Percentiles rank a stretch among this genome's conserved stretches.
phyloP scores from a whole-genome alignment of 108 stramenopile genomes.

The Cyclotella choctawhatcheeana region DNA sequence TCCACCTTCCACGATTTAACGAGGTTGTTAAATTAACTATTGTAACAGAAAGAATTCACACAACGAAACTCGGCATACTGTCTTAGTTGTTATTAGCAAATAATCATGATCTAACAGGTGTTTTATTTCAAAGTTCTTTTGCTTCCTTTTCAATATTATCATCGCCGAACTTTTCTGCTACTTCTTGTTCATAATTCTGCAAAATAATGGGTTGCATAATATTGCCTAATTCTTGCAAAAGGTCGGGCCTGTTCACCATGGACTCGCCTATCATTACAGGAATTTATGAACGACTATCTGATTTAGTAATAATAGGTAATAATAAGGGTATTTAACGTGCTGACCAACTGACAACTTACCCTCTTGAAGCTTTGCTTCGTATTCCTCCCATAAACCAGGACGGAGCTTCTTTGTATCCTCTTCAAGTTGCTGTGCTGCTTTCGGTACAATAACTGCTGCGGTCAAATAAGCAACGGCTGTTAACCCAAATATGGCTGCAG shows the following conservation, averaged over 20 bases:
- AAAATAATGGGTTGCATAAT: conserved; percentile 43
- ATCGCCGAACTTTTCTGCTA: conserved; percentile 12
- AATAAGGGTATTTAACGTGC: no score
- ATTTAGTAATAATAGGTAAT: no score
- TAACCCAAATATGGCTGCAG: conserved; percentile 38
- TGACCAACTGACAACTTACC: no score
- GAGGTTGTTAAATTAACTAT: no score
- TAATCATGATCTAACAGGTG: no score
- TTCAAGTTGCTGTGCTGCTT: conserved; percentile 44
- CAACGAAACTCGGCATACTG: no score
- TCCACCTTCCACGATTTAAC: not conserved
- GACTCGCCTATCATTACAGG: no score
- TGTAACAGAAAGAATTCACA: no score
- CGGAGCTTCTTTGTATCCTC: conserved; percentile 37
- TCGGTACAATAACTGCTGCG: conserved; percentile 40
- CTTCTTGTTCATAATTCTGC: conserved; percentile 37
- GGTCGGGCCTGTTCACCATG: conserved; percentile 40
- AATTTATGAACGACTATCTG: no score
- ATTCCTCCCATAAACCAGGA: conserved; percentile 43
- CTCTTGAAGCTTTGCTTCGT: conserved; percentile 40
- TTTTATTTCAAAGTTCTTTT: no score
- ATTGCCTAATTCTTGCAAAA: conserved; percentile 45
- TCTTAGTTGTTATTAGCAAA: not conserved
- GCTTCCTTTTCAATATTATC: conserved; percentile 1
- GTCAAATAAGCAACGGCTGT: conserved; percentile 38